A percentile compares a stretch with the other conserved stretches of the same genome.
Conservation (phyloP, 148 eudicot species). For the Nepenthes gracilis region DNA sequence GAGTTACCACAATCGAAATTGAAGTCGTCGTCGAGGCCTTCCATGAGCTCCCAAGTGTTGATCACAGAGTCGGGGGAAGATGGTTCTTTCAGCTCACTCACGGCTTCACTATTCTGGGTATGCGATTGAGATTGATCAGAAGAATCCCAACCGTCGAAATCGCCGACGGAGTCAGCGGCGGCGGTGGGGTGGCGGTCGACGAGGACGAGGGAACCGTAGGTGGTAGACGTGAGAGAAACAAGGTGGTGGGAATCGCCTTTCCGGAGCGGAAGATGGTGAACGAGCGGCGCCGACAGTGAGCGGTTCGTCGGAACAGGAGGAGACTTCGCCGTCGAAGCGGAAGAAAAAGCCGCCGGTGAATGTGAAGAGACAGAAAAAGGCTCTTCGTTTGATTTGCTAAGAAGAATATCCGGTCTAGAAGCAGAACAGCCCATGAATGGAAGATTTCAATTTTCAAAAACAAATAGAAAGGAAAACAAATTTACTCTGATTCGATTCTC, state of each 20-base stretch:
- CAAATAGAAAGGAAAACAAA: too few relatives aligned
- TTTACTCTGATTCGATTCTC: too few relatives aligned
- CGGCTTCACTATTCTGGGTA: too few relatives aligned
- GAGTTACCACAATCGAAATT: conserved; percentile 21
- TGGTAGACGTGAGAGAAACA: conserved; percentile 77
- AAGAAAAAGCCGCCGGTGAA: not conserved
- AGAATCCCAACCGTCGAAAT: conserved; percentile 4
- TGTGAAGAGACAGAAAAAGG: conserved; percentile 20
- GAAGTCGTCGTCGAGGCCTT: conserved; percentile 37
- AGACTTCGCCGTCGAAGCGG: conserved; percentile 3
- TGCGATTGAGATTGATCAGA: conserved; percentile 2
- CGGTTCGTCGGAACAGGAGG: conserved; percentile 35
- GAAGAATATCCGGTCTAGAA: conserved; percentile 29
- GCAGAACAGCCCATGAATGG: conserved; percentile 61
- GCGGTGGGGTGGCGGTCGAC: conserved; percentile 13
- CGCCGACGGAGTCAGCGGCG: conserved; percentile 1
- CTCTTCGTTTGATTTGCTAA: conserved; percentile 21
- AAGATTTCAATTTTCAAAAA: too few relatives aligned
- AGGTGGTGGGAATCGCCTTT: conserved; percentile 46
- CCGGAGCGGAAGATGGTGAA: conserved; percentile 64
- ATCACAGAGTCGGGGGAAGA: conserved; percentile 67
- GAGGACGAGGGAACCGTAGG: conserved; percentile 60
- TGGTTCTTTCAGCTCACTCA: not conserved
- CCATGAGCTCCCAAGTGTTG: conserved; percentile 75
- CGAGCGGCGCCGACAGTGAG: conserved; percentile 44